Evolutionary conservation across 129 eudicot species (phyloP).

Genomic region (Gnaphalium uliginosum): DNA sequence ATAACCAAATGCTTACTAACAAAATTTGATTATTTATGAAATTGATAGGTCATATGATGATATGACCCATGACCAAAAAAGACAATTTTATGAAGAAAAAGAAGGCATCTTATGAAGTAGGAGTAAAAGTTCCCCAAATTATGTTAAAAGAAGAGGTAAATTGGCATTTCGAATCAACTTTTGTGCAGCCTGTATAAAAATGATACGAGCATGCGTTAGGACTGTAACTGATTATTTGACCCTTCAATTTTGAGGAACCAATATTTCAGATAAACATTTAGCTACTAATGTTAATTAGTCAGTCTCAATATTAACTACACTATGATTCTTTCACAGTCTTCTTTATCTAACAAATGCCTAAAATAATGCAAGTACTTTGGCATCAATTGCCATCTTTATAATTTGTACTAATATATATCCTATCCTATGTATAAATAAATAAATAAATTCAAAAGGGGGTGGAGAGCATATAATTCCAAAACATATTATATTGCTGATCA

Average conservation of each 20-base stretch:
- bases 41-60: too few relatives aligned
- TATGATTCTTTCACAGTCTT: background rate
- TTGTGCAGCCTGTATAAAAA: background rate
- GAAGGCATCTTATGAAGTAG: too few relatives aligned
- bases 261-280: background rate
- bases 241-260: background rate
- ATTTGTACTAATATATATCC: background rate
- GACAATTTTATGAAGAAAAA: too few relatives aligned
- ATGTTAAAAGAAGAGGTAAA: background rate
- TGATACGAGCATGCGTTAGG: background rate
- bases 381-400: background rate
- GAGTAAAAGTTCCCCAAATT: too few relatives aligned
- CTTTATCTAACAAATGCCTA: background rate
- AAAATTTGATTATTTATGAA: background rate
- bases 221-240: background rate
- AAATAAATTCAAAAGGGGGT: background rate
- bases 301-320: background rate
- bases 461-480: background rate
- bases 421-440: background rate
- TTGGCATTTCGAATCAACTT: background rate
- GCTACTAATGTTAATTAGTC: background rate
- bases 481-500: background rate
- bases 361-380: background rate
- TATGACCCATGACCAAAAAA: too few relatives aligned
- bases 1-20: too few relatives aligned